These are phyloP conservation scores for Crithidia fasciculata DNA, from an alignment of 208 protist genomes.

Conservation along the genomic window DNA sequence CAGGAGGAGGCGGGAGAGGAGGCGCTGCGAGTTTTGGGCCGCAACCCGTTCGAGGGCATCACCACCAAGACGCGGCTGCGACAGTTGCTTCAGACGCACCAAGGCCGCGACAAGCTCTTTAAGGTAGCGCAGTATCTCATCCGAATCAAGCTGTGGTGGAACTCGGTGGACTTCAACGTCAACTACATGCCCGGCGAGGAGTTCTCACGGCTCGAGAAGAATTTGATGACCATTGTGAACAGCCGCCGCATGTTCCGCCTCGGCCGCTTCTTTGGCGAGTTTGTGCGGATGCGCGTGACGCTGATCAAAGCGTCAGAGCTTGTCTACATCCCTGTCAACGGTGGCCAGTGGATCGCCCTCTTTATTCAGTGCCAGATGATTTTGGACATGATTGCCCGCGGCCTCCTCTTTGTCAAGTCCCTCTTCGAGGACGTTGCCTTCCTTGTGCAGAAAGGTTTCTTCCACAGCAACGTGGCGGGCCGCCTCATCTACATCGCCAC, in stretches of 20 bases:
- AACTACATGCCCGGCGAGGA: slow-evolving; percentile 81
- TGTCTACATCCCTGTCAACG: slow-evolving; percentile 82
- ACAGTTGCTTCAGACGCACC: slow-evolving; percentile 91
- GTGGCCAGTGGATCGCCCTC: slow-evolving; percentile 79
- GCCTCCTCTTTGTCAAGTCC: slow-evolving; percentile 84
- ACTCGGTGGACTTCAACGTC: slow-evolving; percentile 74
- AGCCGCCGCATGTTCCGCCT: slow-evolving; percentile 87
- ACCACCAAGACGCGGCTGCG: slow-evolving; percentile 84
- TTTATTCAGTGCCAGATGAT: slow-evolving; percentile 94
- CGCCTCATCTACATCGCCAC: slow-evolving; percentile 77
- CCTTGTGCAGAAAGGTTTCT: slow-evolving; percentile 90
- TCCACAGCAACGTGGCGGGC: slow-evolving; percentile 84
- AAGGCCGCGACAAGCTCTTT: slow-evolving; percentile 91
- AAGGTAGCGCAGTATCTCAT: slow-evolving; percentile 91
- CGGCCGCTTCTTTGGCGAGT: slow-evolving; percentile 89
- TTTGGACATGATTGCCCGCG: slow-evolving; percentile 82
- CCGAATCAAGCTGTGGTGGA: slow-evolving; percentile 82
- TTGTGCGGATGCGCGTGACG: slow-evolving; percentile 89
- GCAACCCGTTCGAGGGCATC: slow-evolving; percentile 87
- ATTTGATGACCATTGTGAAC: slow-evolving; percentile 92
- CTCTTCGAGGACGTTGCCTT: slow-evolving; percentile 90
- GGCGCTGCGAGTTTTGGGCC: slow-evolving; percentile 78
- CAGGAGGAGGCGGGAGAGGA: slow-evolving; percentile 46
- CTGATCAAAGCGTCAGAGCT: slow-evolving; percentile 90
- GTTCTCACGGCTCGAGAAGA: slow-evolving; percentile 80